Evolutionary conservation across 495 filamentous ascomycete species (phyloP), one percentile per base, ranked within the genome.

Genomic region (Penicillium egyptiacum): DNA sequence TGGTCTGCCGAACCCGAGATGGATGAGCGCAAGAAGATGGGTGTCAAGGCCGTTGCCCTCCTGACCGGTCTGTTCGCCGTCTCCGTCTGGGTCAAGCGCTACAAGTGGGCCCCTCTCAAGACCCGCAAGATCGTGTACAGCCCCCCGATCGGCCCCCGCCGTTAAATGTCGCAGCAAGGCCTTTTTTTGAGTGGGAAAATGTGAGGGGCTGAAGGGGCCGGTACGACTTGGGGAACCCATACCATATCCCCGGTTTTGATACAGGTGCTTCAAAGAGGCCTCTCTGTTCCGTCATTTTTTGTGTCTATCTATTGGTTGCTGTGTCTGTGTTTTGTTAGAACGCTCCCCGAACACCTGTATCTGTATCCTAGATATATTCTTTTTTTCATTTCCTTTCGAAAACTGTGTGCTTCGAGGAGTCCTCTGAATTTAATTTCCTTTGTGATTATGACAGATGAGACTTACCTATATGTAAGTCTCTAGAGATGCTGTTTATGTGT

Each of bases 11-110:
- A 99, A 81, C 95, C 95, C 44, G 95, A 99, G 83, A 95, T 95
- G 91, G 95, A 99, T 64, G 82, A 94, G 66, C 85, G 95, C 69
- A 99, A 99, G 86, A 93, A 91, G 82, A 99, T 99, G 95, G 95
- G 95, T 69, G 82, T 92, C 84, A 96, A 98, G 85, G 88, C 92
- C 35, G 62, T 99, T 59, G 82, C 86, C 43, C 81, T 96, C 51
- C 85, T 87, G 14, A 78, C 86, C 46, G 86, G 88, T 59, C 80
- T 99, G 50, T 86, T 89, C 58, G 93, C 89, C 40, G 60, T 98
- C 61, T 92, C 88, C 74, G 85, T 99, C 61, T 99, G 93, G 92
- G 87, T 99, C 61, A 99, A 99, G 91, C 86, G 84, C 75, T 98
- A 99, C 85, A 97, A 97, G 83, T 99, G 94, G 94, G 75, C 89